Base-by-base conservation (phyloP, 2,329 filamentous ascomycete species). In the Dryadomyces quercus-mongolicae region DNA sequence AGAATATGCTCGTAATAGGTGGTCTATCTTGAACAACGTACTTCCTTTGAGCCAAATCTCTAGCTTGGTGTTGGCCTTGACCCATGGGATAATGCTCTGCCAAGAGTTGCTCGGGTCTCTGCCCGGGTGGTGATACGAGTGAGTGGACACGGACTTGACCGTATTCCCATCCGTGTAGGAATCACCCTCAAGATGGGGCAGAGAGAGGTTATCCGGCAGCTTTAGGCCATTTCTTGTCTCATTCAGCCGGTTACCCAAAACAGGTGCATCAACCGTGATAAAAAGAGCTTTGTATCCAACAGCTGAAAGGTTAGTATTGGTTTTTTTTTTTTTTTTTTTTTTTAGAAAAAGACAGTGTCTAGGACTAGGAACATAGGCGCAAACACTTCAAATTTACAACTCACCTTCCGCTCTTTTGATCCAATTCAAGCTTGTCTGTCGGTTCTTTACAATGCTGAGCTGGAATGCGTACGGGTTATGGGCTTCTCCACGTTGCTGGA, bases 261-360 rank as follows among this genome's bases (percentile, higher is more conserved):
- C 70, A 0, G 78, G 76, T 0, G 71, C 70, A 57, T 81, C 78
- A 1, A 78, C 75, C 0, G 77, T 74, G 2, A 82, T 61, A 42
- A 81, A 72, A 13, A 45, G 43, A 20, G 43, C 18, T 10, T 45
- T 45, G 43, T 45, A 45, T 18, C 43, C 43, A 5, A 10, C 16
- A 13, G 43, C 16, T 45, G 34, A 45, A n/a, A 20, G 18, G 7
- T 22, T 31, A 8, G 12, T 16, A 34, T 48, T n/a, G n/a, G n/a
- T n/a, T n/a, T n/a, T n/a, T n/a, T n/a, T n/a, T n/a, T n/a, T n/a
- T n/a, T n/a, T n/a, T n/a, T n/a, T n/a, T n/a, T n/a, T n/a, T n/a
- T n/a, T n/a, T n/a, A n/a, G n/a, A n/a, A n/a, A n/a, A n/a, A n/a
- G n/a, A n/a, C n/a, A n/a, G n/a, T n/a, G n/a, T n/a, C n/a, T n/a